Percentiles rank a stretch among this genome's conserved stretches.
Evolutionary conservation across 2,329 filamentous ascomycete genomes (phyloP).

Genomic region (Coniella vitis): DNA sequence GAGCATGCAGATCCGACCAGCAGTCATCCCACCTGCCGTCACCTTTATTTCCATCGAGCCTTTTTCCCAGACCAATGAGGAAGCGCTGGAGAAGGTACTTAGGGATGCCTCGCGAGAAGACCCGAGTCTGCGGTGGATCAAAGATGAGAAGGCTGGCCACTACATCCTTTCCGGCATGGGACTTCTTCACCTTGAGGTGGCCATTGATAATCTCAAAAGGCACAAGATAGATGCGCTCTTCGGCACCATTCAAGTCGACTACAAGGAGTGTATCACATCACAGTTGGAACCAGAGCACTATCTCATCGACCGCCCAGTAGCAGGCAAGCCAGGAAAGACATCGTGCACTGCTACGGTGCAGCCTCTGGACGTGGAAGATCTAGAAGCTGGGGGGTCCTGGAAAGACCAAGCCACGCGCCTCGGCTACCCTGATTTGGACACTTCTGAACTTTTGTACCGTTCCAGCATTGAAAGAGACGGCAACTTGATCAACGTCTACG

Average conservation of each 20-base stretch:
- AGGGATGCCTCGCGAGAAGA: constrained; percentile 81
- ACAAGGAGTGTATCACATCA: constrained; percentile 71
- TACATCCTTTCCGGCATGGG: constrained; percentile 96
- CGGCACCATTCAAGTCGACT: constrained; percentile 90
- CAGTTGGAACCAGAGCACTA: constrained; percentile 50
- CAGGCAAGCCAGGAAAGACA: constrained; percentile 72
- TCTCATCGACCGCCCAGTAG: constrained; percentile 71
- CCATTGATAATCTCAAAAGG: constrained; percentile 76
- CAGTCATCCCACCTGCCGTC: constrained; percentile 84
- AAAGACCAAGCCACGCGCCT: constrained; percentile 9
- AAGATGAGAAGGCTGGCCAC: constrained; percentile 86
- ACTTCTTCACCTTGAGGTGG: constrained; percentile 89
- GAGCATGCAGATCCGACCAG: constrained; percentile 76
- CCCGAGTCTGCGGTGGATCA: constrained; percentile 77
- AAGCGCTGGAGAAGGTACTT: constrained; percentile 69
- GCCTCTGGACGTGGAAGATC: constrained; percentile 42
- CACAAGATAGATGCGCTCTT: constrained; percentile 83
- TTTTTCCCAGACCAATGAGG: constrained; percentile 56
- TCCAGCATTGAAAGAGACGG: constrained; percentile 54
- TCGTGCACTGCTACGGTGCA: constrained; percentile 64
- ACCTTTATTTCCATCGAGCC: constrained; percentile 94
- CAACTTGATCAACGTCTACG: constrained; percentile 58
- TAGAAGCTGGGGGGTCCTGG: constrained; percentile 1
- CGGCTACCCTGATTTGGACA: constrained; percentile 7
- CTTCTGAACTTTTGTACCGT: constrained; percentile 30